Evolutionary conservation across 441 rosid species (phyloP).

Genomic region (Geranium incanum): DNA sequence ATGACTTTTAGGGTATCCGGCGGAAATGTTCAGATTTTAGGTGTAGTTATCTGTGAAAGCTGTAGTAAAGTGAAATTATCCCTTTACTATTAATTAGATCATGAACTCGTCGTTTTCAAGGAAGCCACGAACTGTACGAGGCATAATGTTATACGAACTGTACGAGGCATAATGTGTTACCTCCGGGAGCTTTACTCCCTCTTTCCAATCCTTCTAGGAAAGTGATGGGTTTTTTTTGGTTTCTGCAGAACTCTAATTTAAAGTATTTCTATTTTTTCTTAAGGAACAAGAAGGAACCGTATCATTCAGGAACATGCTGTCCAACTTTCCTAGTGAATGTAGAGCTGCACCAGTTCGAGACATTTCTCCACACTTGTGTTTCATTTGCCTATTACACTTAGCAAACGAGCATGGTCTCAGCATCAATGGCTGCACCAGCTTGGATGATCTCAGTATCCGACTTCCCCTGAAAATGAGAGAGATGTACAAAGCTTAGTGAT

Average conservation of each 20-base stretch:
- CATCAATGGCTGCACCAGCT: slow-evolving; percentile 39
- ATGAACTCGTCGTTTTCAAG: background rate
- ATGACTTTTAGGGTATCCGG: too few species aligned
- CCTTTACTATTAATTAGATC: background rate
- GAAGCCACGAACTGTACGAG: background rate
- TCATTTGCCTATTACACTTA: slow-evolving; percentile 81
- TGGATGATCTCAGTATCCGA: slow-evolving; percentile 62
- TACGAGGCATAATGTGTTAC: background rate
- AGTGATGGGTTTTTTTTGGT: too few species aligned
- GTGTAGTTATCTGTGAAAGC: too few species aligned
- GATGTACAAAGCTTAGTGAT: background rate
- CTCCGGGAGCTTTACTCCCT: too few species aligned
- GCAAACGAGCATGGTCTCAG: slow-evolving; percentile 82
- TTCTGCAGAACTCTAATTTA: background rate
- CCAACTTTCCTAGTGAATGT: slow-evolving; percentile 62
- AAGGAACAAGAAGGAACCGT: slow-evolving; percentile 27
- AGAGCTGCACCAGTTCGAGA: slow-evolving; percentile 53
- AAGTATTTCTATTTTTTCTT: slow-evolving; percentile 18
- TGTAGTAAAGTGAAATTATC: too few species aligned
- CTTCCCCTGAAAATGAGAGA: slow-evolving; percentile 24
- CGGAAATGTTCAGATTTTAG: too few species aligned
- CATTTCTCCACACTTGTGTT: slow-evolving; percentile 85
- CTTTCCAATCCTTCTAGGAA: too few species aligned
- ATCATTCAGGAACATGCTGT: slow-evolving; percentile 64
- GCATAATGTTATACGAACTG: background rate